Conservation (phyloP, 352 stramenopile species). For the Pythium volutum region DNA sequence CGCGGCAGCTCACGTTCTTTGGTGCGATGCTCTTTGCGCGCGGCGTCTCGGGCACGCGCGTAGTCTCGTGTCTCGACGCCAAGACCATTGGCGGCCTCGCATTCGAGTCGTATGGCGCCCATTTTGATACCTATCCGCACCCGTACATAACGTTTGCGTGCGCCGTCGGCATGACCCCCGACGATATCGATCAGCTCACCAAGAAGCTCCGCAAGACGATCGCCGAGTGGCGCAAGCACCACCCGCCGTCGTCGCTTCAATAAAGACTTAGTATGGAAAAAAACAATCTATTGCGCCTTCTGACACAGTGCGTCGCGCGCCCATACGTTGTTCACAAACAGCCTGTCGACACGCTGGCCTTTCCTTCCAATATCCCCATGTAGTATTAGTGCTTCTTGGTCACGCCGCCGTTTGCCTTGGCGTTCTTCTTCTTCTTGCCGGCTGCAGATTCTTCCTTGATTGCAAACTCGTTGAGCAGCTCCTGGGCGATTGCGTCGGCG, state of each 20-base stretch:
- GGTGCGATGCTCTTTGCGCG: constrained; percentile 98
- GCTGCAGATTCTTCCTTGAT: constrained; percentile 50
- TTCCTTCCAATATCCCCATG: not conserved
- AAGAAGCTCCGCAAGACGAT: constrained; percentile 91
- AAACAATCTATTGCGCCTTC: not conserved
- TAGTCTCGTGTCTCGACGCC: constrained; percentile 82
- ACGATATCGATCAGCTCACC: constrained; percentile 93
- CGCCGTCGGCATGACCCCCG: constrained; percentile 90
- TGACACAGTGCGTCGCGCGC: not conserved
- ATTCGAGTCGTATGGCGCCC: constrained; percentile 94
- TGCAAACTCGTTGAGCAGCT: constrained; percentile 71
- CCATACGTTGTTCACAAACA: not conserved
- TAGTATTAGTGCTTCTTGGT: constrained; percentile 67
- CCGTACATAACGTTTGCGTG: constrained; percentile 97
- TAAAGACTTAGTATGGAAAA: not conserved
- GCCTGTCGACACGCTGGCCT: not conserved
- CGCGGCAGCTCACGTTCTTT: constrained; percentile 82
- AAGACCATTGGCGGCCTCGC: constrained; percentile 89
- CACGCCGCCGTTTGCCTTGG: constrained; percentile 32
- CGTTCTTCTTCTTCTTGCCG: constrained; percentile 62
- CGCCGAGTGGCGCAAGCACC: constrained; percentile 34
- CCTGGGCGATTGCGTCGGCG: constrained; percentile 72
- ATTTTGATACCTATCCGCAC: constrained; percentile 79
- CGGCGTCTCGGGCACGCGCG: constrained; percentile 94
- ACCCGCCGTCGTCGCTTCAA: not conserved